Conservation (phyloP, 2,329 filamentous ascomycete species). For the Colletotrichum zoysiae region DNA sequence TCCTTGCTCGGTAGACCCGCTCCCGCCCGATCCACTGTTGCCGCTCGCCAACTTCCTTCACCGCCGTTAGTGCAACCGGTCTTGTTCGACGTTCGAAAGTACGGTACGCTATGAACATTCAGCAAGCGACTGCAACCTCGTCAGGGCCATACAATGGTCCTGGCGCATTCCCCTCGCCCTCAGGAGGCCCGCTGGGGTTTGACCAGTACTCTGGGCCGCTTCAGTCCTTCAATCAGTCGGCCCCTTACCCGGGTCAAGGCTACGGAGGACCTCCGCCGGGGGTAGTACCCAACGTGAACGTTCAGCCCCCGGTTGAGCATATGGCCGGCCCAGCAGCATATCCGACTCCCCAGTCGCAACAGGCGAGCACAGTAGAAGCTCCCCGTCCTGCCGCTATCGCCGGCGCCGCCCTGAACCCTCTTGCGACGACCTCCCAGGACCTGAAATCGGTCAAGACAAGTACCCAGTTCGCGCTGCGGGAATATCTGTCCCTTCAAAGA, state of each 20-base stretch:
- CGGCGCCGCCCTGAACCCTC: constrained; percentile 29
- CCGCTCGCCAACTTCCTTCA: constrained; percentile 10
- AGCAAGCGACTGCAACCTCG: constrained; percentile 21
- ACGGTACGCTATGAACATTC: constrained; percentile 23
- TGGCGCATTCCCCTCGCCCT: constrained; percentile 27
- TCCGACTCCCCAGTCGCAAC: constrained; percentile 25
- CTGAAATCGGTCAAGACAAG: constrained; percentile 51
- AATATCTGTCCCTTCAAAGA: constrained; percentile 52
- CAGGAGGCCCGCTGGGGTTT: constrained; percentile 12
- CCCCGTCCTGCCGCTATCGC: constrained; percentile 27
- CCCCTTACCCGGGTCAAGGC: constrained; percentile 6
- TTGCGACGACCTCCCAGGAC: constrained; percentile 45
- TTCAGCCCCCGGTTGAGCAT: constrained; percentile 28
- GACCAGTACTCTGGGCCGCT: constrained; percentile 14
- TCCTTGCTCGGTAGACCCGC: background rate
- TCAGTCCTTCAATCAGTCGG: constrained; percentile 11
- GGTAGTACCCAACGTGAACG: background rate
- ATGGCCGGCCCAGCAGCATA: constrained; percentile 35
- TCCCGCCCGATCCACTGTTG: background rate
- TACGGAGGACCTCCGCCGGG: constrained; percentile 30
- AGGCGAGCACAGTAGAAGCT: constrained; percentile 23
- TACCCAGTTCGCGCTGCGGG: constrained; percentile 53
- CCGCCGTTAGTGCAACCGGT: constrained; percentile 16
- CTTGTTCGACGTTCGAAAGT: background rate
- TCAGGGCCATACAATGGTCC: constrained; percentile 26